These are phyloP conservation scores for Mallotus nudiflorus DNA, from an alignment of 345 rosid genomes.

Conservation along the genomic window DNA sequence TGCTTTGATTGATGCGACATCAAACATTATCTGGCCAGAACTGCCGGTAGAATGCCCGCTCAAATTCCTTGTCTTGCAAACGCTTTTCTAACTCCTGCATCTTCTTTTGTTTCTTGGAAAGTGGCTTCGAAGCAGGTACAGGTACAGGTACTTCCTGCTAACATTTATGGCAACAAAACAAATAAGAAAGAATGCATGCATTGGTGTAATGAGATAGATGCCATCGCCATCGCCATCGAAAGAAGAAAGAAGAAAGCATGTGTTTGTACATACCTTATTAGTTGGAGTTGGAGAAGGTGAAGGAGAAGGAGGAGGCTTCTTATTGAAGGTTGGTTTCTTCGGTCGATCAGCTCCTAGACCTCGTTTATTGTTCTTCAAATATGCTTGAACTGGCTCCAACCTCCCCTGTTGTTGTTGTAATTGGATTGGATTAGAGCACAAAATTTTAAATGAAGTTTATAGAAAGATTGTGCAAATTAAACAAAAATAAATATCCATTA, in stretches of 20 bases:
- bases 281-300: constrained; percentile 12
- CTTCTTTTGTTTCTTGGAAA: constrained; percentile 72
- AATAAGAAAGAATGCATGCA: no score
- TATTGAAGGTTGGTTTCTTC: constrained; percentile 34
- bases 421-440: constrained; percentile 5
- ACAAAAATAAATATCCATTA: no score
- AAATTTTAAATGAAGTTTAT: no score
- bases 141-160: no score
- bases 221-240: no score
- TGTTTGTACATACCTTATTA: no score
- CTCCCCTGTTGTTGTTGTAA: no score
- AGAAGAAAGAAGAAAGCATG: no score
- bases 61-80: constrained; percentile 70
- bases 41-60: constrained; percentile 73
- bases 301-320: constrained; percentile 20
- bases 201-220: no score
- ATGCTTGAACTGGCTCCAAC: constrained; percentile 63
- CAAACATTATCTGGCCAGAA: constrained; percentile 97
- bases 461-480: no score
- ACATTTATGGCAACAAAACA: no score
- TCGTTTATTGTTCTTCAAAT: constrained; percentile 63
- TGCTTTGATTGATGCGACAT: no score
- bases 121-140: constrained; percentile 51
- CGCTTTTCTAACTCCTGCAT: constrained; percentile 62
- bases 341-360: constrained; percentile 68